A percentile compares a stretch with the other conserved stretches of the same genome.
phyloP scores from a whole-genome alignment of 2,329 filamentous ascomycete species.

The Penicillium sp. region DNA sequence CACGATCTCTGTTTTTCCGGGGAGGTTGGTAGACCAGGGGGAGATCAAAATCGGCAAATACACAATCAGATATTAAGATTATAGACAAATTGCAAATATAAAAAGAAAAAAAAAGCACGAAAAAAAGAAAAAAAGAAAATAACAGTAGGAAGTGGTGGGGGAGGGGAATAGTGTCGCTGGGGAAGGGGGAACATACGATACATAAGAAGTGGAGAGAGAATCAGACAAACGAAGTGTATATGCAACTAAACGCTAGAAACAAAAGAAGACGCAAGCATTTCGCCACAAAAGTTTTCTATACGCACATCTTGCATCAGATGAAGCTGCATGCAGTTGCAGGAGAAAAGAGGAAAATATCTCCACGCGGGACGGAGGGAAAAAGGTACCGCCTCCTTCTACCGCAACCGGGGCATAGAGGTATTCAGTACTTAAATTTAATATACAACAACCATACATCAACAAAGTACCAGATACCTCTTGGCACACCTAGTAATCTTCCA shows the following conservation, averaged over 20 bases:
- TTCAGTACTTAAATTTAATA: neutral
- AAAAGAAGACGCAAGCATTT: constrained; percentile 18
- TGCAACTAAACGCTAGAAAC: constrained; percentile 8
- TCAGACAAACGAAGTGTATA: constrained; percentile 9
- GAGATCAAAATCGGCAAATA: neutral
- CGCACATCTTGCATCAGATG: neutral
- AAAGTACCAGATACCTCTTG: neutral
- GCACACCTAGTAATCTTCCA: neutral
- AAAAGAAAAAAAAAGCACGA: constrained; percentile 5
- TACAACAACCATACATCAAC: neutral
- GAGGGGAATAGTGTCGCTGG: neutral
- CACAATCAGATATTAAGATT: constrained; percentile 7
- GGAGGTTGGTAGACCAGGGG: neutral
- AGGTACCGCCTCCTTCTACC: constrained; percentile 3
- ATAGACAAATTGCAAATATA: constrained; percentile 4
- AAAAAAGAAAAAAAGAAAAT: constrained; percentile 7
- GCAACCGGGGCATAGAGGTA: constrained; percentile 13
- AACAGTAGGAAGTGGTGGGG: constrained; percentile 4
- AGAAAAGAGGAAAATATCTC: neutral
- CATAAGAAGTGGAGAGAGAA: constrained; percentile 16
- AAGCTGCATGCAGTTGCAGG: constrained; percentile 5
- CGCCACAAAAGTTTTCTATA: constrained; percentile 15
- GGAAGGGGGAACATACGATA: constrained; percentile 18
- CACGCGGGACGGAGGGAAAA: neutral
- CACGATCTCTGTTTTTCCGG: neutral